These are phyloP conservation scores for Solanum aculeatissimum DNA, from an alignment of 305 asterid genomes.

Conservation along the genomic window DNA sequence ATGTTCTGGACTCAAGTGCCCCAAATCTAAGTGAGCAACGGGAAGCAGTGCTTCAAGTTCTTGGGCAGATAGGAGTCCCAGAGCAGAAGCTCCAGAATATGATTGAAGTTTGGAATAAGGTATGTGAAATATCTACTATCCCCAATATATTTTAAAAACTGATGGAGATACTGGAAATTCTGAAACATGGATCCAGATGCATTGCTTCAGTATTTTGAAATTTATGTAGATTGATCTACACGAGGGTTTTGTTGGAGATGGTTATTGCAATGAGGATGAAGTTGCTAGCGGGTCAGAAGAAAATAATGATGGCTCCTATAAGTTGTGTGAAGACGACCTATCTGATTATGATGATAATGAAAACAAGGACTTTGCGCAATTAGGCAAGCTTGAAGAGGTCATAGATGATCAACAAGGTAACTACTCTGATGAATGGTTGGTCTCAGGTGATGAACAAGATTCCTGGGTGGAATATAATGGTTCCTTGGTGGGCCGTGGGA, in stretches of 20 bases:
- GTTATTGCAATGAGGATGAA: slow-evolving; percentile 22
- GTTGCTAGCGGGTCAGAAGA: slow-evolving; percentile 20
- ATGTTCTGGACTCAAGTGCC: slow-evolving; percentile 89
- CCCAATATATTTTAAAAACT: not conserved
- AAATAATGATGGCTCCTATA: slow-evolving; percentile 25
- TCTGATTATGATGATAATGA: slow-evolving; percentile 4
- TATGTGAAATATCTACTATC: slow-evolving; percentile 1
- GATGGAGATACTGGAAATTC: not conserved
- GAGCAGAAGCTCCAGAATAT: slow-evolving; percentile 74
- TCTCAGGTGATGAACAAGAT: slow-evolving; percentile 37
- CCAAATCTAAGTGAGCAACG: slow-evolving; percentile 67
- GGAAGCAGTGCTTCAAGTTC: slow-evolving; percentile 72
- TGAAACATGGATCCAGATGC: not conserved
- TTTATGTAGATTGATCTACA: slow-evolving; percentile 61
- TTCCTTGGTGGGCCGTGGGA: slow-evolving; percentile 26
- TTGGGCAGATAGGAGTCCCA: slow-evolving; percentile 63
- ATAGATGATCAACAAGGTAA: slow-evolving; percentile 20
- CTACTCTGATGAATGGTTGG: slow-evolving; percentile 42
- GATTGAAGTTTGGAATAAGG: slow-evolving; percentile 99
- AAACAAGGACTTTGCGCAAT: slow-evolving; percentile 17
- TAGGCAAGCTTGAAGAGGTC: slow-evolving; percentile 21
- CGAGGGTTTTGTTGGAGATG: slow-evolving; percentile 18
- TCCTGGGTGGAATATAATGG: slow-evolving; percentile 33
- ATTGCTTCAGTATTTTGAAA: not conserved
- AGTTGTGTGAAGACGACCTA: slow-evolving; percentile 12